phyloP scores from a whole-genome alignment of 2,329 filamentous ascomycete genomes.

The Penicillium sp. region DNA sequence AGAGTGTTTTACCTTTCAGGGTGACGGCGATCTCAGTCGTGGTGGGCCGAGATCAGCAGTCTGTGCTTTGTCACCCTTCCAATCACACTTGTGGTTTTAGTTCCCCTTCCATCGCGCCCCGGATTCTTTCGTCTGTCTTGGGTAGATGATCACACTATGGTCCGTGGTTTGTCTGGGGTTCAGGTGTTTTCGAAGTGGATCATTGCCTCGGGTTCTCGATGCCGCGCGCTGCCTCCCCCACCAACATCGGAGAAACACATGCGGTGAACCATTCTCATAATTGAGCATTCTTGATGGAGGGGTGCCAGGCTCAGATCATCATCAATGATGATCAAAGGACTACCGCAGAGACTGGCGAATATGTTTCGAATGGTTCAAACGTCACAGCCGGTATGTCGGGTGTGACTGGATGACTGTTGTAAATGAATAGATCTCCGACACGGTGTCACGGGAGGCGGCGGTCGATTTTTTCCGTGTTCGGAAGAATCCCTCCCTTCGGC shows the following conservation, averaged over 20 bases:
- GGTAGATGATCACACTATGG: too few relatives aligned
- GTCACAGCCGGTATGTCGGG: too few relatives aligned
- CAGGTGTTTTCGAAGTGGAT: too few relatives aligned
- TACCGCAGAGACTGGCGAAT: neutral
- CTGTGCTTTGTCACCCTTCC: too few relatives aligned
- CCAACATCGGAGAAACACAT: conserved; percentile 3
- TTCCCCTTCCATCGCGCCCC: conserved; percentile 4
- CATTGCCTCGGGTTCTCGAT: conserved; percentile 8
- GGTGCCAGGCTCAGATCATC: neutral
- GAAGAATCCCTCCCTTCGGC: too few relatives aligned
- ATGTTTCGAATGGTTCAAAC: too few relatives aligned
- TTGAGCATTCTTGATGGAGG: neutral
- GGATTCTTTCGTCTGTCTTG: neutral
- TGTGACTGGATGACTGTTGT: neutral
- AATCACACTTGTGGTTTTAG: too few relatives aligned
- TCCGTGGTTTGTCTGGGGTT: neutral
- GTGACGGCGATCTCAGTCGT: conserved; percentile 3
- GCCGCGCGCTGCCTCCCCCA: neutral
- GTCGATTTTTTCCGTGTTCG: neutral
- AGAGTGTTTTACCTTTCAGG: too few relatives aligned
- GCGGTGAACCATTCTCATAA: conserved; percentile 1
- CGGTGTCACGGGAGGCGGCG: neutral
- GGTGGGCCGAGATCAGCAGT: conserved; percentile 6
- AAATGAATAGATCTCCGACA: neutral
- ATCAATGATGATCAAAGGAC: neutral